Evolutionary conservation across 352 stramenopile species (phyloP).

Genomic region (Phytophthora megakarya): DNA sequence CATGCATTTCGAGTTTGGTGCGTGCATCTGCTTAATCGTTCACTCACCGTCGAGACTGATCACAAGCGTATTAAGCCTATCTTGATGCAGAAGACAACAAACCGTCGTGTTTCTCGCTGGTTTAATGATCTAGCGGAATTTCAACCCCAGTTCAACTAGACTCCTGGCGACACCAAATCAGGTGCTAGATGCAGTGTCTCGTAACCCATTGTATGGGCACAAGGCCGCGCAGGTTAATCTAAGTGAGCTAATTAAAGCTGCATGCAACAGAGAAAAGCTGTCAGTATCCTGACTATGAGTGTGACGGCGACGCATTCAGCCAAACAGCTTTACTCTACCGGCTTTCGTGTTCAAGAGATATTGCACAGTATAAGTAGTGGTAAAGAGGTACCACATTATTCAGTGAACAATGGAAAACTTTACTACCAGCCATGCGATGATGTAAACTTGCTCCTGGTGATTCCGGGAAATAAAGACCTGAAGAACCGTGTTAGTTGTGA

Average conservation of each 20-base stretch:
- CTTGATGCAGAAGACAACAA: slow-evolving; percentile 25
- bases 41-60: slow-evolving; percentile 20
- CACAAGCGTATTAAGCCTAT: slow-evolving; percentile 23
- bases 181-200: background rate
- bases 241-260: background rate
- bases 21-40: slow-evolving; percentile 14
- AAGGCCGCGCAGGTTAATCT: slow-evolving; percentile 13
- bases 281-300: background rate
- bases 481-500: background rate
- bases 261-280: slow-evolving; percentile 3
- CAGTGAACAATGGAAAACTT: slow-evolving; percentile 9
- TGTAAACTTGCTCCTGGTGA: no score
- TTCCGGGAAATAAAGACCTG: no score
- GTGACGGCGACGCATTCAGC: background rate
- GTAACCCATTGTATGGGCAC: slow-evolving; percentile 5
- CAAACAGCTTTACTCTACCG: slow-evolving; percentile 4
- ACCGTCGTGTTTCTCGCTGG: slow-evolving; percentile 16
- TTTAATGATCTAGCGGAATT: slow-evolving; percentile 25
- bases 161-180: slow-evolving; percentile 16
- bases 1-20: background rate
- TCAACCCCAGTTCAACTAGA: slow-evolving; percentile 13
- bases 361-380: background rate
- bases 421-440: no score
- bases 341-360: background rate
- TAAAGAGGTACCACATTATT: slow-evolving; percentile 9